A percentile compares a stretch with the other conserved stretches of the same genome.
These are phyloP conservation scores for Kregervanrija fluxuum DNA, from an alignment of 805 yeast species.

Conservation along the genomic window DNA sequence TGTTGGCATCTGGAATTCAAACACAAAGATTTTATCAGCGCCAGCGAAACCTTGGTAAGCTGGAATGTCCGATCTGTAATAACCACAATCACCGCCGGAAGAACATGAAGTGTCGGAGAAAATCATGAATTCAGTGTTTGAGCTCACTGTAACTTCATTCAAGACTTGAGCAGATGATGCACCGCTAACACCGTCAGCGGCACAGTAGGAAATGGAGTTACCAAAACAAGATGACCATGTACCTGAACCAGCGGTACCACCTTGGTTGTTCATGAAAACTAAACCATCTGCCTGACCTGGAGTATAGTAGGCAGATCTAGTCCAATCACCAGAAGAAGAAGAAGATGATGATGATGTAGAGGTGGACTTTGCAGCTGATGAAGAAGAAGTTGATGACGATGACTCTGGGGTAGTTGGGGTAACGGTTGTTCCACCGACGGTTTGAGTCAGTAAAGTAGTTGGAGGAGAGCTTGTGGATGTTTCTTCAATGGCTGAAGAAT, in stretches of 20 bases:
- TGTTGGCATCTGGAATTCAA: constrained; percentile 91
- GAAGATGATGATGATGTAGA: constrained; percentile 31
- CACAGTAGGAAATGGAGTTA: constrained; percentile 82
- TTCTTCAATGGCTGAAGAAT: constrained; percentile 14
- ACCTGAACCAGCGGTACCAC: constrained; percentile 84
- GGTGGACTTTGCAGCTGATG: constrained; percentile 17
- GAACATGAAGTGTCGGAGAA: constrained; percentile 66
- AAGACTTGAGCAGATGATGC: constrained; percentile 65
- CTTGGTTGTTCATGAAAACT: constrained; percentile 80
- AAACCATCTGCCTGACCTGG: constrained; percentile 61
- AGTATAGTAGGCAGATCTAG: constrained; percentile 62
- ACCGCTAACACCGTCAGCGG: constrained; percentile 67
- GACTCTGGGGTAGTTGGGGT: constrained; percentile 15
- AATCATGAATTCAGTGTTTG: constrained; percentile 76
- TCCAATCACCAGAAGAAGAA: constrained; percentile 53
- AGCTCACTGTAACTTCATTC: constrained; percentile 57
- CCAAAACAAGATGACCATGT: constrained; percentile 83
- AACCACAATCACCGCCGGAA: constrained; percentile 63
- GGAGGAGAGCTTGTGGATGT: constrained; percentile 18
- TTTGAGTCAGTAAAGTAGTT: constrained; percentile 24
- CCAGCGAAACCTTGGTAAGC: constrained; percentile 96
- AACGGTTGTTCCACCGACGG: constrained; percentile 19
- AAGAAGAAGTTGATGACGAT: constrained; percentile 17
- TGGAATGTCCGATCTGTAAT: constrained; percentile 76
- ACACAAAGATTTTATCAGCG: constrained; percentile 72